Conservation (phyloP, 495 filamentous ascomycete genomes). For the Hypoxylon cercidicola region DNA sequence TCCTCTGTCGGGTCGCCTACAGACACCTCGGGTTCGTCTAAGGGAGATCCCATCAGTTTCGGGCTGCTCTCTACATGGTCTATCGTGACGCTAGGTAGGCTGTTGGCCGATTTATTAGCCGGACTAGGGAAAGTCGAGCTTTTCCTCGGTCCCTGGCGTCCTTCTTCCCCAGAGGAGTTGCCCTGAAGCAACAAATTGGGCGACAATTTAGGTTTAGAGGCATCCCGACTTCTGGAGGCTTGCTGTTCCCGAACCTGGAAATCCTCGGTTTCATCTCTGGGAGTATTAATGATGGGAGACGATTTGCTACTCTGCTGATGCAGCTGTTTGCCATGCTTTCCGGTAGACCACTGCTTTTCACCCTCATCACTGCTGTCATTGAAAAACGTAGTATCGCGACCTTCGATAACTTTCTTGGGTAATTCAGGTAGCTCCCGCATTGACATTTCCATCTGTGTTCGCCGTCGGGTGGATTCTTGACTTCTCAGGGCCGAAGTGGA, state of each 20-base stretch:
- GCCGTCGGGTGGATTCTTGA: constrained; percentile 39
- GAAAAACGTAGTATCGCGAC: constrained; percentile 41
- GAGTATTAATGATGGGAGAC: constrained; percentile 7
- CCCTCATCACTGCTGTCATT: constrained; percentile 48
- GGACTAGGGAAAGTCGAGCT: constrained; percentile 39
- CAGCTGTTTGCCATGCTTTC: constrained; percentile 20
- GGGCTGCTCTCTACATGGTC: constrained; percentile 49
- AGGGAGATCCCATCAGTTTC: constrained; percentile 47
- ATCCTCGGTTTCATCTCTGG: constrained; percentile 10
- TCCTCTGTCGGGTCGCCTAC: constrained; percentile 68
- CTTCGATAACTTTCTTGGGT: constrained; percentile 30
- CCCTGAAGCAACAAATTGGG: constrained; percentile 33
- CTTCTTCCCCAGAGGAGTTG: constrained; percentile 20
- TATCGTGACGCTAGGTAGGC: constrained; percentile 60
- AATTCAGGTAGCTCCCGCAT: constrained; percentile 40
- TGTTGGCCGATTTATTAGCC: constrained; percentile 56
- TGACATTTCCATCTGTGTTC: constrained; percentile 36
- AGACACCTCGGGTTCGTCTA: constrained; percentile 61
- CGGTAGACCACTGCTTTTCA: constrained; percentile 21
- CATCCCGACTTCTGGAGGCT: constrained; percentile 10
- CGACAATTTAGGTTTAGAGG: constrained; percentile 22
- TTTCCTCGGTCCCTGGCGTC: constrained; percentile 28
- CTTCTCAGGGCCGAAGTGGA: constrained; percentile 47
- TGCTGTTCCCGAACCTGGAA: constrained; percentile 14
- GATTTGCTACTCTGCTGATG: constrained; percentile 23